phyloP scores from a whole-genome alignment of 257 asterid species.

The Solanum verrucosum region DNA sequence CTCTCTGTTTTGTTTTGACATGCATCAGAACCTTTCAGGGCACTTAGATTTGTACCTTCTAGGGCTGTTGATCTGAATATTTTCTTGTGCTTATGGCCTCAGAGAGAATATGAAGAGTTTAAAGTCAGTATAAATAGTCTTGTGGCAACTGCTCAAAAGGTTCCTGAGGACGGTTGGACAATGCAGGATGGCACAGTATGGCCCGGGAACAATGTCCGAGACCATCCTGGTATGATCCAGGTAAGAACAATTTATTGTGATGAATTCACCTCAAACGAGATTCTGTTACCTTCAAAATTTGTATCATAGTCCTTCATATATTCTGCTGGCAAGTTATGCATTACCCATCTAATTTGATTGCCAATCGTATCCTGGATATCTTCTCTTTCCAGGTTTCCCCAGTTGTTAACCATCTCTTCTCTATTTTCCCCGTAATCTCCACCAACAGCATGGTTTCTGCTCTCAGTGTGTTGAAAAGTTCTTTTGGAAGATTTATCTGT shows the following conservation, averaged over 20 bases:
- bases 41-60: not conserved
- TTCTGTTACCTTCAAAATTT: not conserved
- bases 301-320: not conserved
- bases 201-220: conserved; percentile 93
- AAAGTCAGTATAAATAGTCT: conserved; percentile 62
- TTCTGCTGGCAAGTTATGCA: not conserved
- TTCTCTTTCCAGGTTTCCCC: not conserved
- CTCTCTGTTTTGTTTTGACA: not conserved
- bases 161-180: conserved; percentile 96
- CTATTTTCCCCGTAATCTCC: not conserved
- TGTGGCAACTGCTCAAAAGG: conserved; percentile 76
- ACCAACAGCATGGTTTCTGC: not conserved
- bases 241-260: conserved; percentile 22
- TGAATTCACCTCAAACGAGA: not conserved
- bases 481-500: not conserved
- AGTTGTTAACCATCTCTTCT: not conserved
- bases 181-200: conserved; percentile 94
- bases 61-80: not conserved
- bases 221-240: conserved; percentile 98
- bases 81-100: conserved; percentile 9
- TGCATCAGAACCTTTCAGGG: not conserved
- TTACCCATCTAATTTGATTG: not conserved
- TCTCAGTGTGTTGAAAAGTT: not conserved
- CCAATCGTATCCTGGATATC: not conserved
- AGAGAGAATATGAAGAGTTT: conserved; percentile 94